Evolutionary conservation across 371 early-diverging fungal genomes (phyloP).

Genomic region (Smittium mucronatum): DNA sequence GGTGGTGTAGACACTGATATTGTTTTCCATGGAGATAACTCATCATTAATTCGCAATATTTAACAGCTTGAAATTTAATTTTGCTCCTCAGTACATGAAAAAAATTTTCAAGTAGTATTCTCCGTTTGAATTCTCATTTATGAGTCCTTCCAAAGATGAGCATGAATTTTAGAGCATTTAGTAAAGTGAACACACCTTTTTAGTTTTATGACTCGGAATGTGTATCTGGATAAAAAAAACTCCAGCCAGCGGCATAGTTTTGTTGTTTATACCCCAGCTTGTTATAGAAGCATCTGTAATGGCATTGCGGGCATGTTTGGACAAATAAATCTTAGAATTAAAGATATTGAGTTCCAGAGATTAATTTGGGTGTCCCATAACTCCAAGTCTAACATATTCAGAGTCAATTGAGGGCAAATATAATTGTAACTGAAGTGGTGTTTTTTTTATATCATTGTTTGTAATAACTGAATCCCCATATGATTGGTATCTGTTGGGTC

Average conservation of each 20-base stretch:
- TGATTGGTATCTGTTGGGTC: background rate
- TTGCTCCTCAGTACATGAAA: background rate
- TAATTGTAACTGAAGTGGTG: background rate
- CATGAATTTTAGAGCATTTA: background rate
- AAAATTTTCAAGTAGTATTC: background rate
- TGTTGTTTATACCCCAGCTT: background rate
- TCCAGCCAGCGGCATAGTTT: background rate
- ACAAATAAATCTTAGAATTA: background rate
- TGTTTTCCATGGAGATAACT: background rate
- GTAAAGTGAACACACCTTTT: background rate
- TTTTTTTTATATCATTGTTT: background rate
- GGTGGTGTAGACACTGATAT: too few species aligned
- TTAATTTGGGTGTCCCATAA: background rate
- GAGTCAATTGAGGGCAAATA: background rate
- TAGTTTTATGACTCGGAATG: background rate
- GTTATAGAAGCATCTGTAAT: background rate
- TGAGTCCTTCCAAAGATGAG: background rate
- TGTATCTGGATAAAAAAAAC: background rate
- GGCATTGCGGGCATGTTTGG: background rate
- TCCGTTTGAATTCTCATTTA: background rate
- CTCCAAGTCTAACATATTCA: background rate
- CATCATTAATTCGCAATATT: background rate
- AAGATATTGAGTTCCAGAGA: background rate
- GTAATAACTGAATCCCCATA: background rate
- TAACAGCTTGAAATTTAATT: background rate